phyloP scores from a whole-genome alignment of 1,284 basidiomycete species.

The Ustilago sp. region DNA sequence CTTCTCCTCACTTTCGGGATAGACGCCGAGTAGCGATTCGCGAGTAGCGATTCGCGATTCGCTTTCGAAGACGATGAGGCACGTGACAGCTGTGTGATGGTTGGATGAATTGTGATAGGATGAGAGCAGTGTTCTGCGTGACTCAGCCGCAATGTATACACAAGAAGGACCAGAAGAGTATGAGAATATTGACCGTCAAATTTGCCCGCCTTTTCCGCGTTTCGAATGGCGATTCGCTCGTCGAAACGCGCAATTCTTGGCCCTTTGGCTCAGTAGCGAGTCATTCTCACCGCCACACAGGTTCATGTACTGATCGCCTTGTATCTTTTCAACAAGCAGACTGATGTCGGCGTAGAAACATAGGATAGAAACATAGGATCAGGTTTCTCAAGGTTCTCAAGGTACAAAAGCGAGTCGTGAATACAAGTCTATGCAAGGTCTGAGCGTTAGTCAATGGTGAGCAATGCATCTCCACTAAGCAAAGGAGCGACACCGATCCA shows the following conservation, averaged over 20 bases:
- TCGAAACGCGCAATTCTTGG: conserved; percentile 8
- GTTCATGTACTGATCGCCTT: not conserved
- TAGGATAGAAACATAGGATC: not conserved
- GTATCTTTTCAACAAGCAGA: not conserved
- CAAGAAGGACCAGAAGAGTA: not conserved
- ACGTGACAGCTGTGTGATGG: not conserved
- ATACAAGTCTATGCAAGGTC: not conserved
- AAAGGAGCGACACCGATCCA: conserved; percentile 40
- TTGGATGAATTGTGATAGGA: not conserved
- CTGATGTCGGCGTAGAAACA: not conserved
- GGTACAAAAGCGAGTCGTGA: not conserved
- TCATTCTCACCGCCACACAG: not conserved
- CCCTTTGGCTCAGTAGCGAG: not conserved
- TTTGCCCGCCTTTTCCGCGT: conserved; percentile 1
- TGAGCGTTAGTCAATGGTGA: not conserved
- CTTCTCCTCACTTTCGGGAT: not conserved
- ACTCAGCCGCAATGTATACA: not conserved
- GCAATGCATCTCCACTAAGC: conserved; percentile 6
- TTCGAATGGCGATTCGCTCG: conserved; percentile 1
- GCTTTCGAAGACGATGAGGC: not conserved
- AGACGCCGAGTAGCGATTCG: conserved; percentile 1
- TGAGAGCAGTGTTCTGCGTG: not conserved
- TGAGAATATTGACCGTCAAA: not conserved
- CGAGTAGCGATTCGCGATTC: not conserved
- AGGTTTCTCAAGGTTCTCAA: not conserved